Evolutionary conservation across 2,329 filamentous ascomycete species (phyloP).

Genomic region (Ophiocordyceps camponoti-rufipedis): DNA sequence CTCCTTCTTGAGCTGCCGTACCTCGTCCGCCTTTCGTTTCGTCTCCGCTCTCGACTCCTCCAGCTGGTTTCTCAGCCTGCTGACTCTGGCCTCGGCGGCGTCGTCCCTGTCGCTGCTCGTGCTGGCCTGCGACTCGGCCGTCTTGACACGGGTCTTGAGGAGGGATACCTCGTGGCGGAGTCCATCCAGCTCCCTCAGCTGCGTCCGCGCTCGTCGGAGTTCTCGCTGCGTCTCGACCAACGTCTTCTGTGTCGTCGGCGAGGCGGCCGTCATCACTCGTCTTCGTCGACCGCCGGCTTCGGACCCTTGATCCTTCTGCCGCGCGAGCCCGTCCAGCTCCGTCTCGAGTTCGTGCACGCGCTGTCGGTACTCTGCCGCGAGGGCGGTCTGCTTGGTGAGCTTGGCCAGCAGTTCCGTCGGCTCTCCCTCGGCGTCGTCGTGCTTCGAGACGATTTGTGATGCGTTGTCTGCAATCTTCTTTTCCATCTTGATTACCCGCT

Average conservation of each 20-base stretch:
- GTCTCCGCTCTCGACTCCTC: constrained; percentile 24
- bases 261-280: constrained; percentile 20
- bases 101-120: constrained; percentile 12
- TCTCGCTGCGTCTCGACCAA: constrained; percentile 35
- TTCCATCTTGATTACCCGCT: constrained; percentile 46
- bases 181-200: constrained; percentile 31
- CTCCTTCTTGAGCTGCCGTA: constrained; percentile 29
- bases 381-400: constrained; percentile 36
- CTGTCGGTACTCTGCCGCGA: constrained; percentile 37
- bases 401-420: constrained; percentile 31
- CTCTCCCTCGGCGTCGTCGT: constrained; percentile 18
- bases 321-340: constrained; percentile 23
- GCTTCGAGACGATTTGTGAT: constrained; percentile 27
- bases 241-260: constrained; percentile 31
- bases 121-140: constrained; percentile 19
- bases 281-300: constrained; percentile 14
- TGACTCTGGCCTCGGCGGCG: constrained; percentile 10
- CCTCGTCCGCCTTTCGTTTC: constrained; percentile 27
- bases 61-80: constrained; percentile 23
- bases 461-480: constrained; percentile 41
- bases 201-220: constrained; percentile 32
- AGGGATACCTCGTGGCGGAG: constrained; percentile 34
- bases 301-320: constrained; percentile 15
- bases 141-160: constrained; percentile 31
- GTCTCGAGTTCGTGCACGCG: constrained; percentile 41